Conservation (phyloP, 305 asterid species). For the Solanum hybrid region DNA sequence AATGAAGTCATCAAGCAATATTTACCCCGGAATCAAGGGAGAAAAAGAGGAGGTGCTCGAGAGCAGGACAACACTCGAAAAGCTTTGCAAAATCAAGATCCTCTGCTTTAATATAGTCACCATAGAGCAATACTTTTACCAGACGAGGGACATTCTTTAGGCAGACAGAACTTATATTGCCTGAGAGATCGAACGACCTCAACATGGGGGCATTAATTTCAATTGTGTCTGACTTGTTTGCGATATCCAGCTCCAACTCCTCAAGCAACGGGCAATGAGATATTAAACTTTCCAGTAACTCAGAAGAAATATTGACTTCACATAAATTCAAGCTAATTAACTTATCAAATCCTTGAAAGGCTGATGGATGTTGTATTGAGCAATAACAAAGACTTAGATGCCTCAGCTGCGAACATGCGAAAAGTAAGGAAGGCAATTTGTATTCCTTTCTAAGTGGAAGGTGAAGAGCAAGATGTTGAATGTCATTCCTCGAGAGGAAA, state of each 20-base stretch:
- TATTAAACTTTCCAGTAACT: background rate
- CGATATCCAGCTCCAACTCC: background rate
- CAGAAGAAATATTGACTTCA: background rate
- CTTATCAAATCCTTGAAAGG: background rate
- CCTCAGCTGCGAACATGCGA: background rate
- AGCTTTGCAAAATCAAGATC: background rate
- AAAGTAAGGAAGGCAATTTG: background rate
- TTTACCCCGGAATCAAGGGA: conserved; percentile 1
- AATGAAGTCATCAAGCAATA: background rate
- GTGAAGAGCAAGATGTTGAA: background rate
- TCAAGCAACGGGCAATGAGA: background rate
- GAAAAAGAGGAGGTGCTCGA: background rate
- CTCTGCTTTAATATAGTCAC: background rate
- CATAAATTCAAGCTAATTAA: background rate
- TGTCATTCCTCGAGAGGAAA: background rate
- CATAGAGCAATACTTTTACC: background rate
- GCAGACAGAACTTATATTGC: background rate
- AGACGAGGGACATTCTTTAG: background rate
- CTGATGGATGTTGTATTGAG: background rate
- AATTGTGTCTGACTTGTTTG: background rate
- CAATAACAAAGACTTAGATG: background rate
- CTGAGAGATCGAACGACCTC: background rate
- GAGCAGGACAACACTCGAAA: background rate
- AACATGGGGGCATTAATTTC: background rate
- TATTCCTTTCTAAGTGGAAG: background rate